These are phyloP conservation scores for Magnusiomyces sp. DNA, from an alignment of 1,139 yeast species.

Conservation along the genomic window DNA sequence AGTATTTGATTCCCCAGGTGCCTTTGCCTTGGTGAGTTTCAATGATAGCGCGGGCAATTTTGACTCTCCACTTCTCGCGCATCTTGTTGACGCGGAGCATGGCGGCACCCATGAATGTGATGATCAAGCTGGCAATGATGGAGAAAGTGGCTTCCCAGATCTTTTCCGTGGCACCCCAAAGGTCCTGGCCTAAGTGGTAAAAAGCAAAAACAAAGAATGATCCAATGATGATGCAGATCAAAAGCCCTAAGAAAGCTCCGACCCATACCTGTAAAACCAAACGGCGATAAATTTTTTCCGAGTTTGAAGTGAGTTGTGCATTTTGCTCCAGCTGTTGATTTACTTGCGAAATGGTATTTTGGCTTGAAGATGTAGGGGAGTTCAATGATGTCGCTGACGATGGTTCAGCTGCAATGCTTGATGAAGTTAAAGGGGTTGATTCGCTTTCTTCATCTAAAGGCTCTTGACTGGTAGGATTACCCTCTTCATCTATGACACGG, in stretches of 20 bases:
- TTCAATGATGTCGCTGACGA: neutral
- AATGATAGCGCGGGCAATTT: slow-evolving; percentile 46
- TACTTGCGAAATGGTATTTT: neutral
- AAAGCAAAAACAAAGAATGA: slow-evolving; percentile 66
- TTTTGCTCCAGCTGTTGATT: neutral
- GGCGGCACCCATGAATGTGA: slow-evolving; percentile 84
- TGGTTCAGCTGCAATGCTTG: neutral
- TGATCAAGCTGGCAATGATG: slow-evolving; percentile 67
- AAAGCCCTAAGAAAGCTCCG: slow-evolving; percentile 66
- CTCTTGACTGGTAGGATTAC: neutral
- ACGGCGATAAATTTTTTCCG: slow-evolving; percentile 16
- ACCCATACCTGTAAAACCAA: slow-evolving; percentile 71
- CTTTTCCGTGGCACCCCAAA: slow-evolving; percentile 77
- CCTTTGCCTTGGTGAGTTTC: slow-evolving; percentile 30
- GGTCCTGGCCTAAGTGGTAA: slow-evolving; percentile 67
- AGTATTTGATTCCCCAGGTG: slow-evolving; percentile 19
- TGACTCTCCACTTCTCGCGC: slow-evolving; percentile 81
- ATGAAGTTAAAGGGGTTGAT: neutral
- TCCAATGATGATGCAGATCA: slow-evolving; percentile 70
- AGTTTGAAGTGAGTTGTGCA: neutral
- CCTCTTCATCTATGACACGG: neutral
- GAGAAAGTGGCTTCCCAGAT: slow-evolving; percentile 91
- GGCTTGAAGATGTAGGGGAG: neutral
- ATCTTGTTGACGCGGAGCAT: slow-evolving; percentile 75
- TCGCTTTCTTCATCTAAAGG: neutral